phyloP scores from a whole-genome alignment of 345 rosid genomes.

The Salix viminalis region DNA sequence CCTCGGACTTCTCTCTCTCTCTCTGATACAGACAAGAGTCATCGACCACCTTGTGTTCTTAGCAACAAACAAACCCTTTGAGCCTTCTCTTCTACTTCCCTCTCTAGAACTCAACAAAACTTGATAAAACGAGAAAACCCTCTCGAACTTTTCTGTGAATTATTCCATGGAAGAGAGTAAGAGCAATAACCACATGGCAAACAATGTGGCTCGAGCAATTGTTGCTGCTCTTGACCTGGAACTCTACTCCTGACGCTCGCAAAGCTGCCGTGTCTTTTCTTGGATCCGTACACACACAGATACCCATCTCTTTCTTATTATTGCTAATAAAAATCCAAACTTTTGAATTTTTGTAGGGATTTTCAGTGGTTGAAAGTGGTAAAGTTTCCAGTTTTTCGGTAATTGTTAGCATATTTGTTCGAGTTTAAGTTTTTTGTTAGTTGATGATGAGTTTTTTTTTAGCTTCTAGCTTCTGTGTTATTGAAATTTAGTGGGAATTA shows the following conservation, averaged over 20 bases:
- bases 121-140: background rate
- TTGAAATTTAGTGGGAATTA: too few species aligned
- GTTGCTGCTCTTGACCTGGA: conserved; percentile 75
- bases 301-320: background rate
- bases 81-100: background rate
- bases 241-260: conserved; percentile 67
- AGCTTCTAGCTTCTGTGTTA: too few species aligned
- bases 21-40: too few species aligned
- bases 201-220: conserved; percentile 76
- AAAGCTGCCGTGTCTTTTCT: conserved; percentile 68
- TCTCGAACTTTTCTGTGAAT: background rate
- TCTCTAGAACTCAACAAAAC: background rate
- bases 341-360: background rate
- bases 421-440: too few species aligned
- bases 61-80: background rate
- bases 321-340: background rate
- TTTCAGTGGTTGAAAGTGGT: background rate
- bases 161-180: conserved; percentile 4
- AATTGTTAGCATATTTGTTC: too few species aligned
- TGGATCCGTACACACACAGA: conserved; percentile 46
- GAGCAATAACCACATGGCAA: conserved; percentile 37
- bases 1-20: too few species aligned
- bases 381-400: too few species aligned
- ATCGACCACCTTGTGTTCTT: background rate
- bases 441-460: too few species aligned